These are phyloP conservation scores for Lanmaoa rubissima DNA, from an alignment of 768 basidiomycete genomes.

Conservation along the genomic window DNA sequence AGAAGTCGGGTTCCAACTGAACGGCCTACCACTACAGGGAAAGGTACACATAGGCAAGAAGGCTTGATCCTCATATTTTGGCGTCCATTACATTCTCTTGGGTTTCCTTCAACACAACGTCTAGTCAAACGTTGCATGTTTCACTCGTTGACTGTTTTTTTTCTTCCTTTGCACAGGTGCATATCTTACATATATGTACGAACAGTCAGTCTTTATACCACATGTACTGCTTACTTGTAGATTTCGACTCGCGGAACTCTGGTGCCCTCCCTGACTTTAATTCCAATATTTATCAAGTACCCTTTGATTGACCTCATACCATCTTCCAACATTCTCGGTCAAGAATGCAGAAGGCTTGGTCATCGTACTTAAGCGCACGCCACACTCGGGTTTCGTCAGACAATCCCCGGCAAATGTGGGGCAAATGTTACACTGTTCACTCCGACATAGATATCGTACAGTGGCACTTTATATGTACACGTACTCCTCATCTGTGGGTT, in stretches of 20 bases:
- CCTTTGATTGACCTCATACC: not conserved
- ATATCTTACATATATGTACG: constrained; percentile 9
- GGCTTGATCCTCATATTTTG: not conserved
- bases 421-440: not conserved
- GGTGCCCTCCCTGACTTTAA: not conserved
- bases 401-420: not conserved
- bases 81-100: not conserved
- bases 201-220: constrained; percentile 4
- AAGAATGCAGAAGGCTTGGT: not conserved
- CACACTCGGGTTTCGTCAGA: not conserved
- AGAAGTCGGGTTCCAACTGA: constrained; percentile 52
- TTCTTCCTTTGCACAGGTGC: constrained; percentile 3
- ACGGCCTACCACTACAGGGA: constrained; percentile 65
- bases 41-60: constrained; percentile 66
- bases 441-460: not conserved
- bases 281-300: not conserved
- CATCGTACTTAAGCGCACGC: not conserved
- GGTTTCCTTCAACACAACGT: not conserved
- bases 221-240: constrained; percentile 22
- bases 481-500: no score
- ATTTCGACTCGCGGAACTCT: constrained; percentile 1
- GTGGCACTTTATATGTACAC: not conserved
- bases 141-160: constrained; percentile 3
- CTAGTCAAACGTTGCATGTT: constrained; percentile 1
- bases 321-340: not conserved